Evolutionary conservation across 169 alveolate genomes (phyloP), one percentile per base, ranked within the genome.

Genomic region (Theileria parva): DNA sequence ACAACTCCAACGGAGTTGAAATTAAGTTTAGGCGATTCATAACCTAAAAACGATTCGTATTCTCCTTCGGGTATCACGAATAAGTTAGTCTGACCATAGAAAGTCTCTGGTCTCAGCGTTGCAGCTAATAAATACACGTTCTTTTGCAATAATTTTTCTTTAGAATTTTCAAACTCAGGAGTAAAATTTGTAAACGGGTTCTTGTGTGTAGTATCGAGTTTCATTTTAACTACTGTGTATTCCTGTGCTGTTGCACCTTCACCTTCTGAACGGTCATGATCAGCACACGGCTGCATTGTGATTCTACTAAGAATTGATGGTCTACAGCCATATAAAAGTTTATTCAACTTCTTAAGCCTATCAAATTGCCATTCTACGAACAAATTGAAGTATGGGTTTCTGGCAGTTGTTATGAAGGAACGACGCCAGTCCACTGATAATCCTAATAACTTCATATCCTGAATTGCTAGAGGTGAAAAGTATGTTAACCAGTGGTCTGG

Each of bases 61-160:
- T 94, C 94, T 25, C 99, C 99, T 53, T 94, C 96, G 0, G 99
- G 99, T 13, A 96, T 92, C 30, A 98, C 96, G 80, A 93, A 98
- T 80, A 99, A 95, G 93, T 98, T 97, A 25, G 99, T 98, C 89
- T 98, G 99, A 0, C 99, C 99, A 88, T 97, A 98, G 97, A 97
- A 97, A 66, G 99, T 98, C 91, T 98, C 99, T 23, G 99, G 99
- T 83, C 99, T 95, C 80, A 98, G 89, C 0, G 99, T 98, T 2
- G 99, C 99, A 8, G 99, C 99, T 19, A 97, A 97, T 70, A 98
- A 87, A 88, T 79, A 97, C 8, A 97, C 94, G 6, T 88, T 95
- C 77, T 80, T 85, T 37, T 78, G 64, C 39, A 80, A 1, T 11
- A 85, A 30, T 4, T 76, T 59, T 34, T 90, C 37, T 86, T 81